Evolutionary conservation across 2,329 filamentous ascomycete genomes (phyloP).

Genomic region (Diaporthe sp.): DNA sequence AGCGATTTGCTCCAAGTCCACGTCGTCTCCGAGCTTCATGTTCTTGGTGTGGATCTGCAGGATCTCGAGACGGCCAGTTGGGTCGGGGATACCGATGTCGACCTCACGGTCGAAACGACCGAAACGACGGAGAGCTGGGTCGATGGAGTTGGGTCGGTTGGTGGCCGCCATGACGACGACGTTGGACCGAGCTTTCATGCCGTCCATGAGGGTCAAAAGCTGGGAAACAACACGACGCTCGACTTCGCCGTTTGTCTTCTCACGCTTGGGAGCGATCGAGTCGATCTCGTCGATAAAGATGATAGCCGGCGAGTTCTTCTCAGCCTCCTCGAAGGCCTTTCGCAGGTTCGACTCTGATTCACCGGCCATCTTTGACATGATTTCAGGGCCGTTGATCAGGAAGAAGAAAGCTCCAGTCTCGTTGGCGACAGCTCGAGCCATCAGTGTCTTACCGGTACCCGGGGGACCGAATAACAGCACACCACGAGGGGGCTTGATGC

Average conservation of each 20-base stretch:
- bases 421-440: slow-evolving; percentile 98
- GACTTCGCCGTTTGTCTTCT: slow-evolving; percentile 99
- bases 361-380: slow-evolving; percentile 99
- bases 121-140: slow-evolving; percentile 96
- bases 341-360: slow-evolving; percentile 98
- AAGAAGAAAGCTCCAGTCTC: slow-evolving; percentile 99
- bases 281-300: slow-evolving; percentile 99
- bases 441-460: slow-evolving; percentile 99
- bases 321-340: slow-evolving; percentile 99
- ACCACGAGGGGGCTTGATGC: slow-evolving; percentile 99
- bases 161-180: slow-evolving; percentile 99
- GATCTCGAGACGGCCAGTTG: slow-evolving; percentile 98
- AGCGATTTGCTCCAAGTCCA: slow-evolving; percentile 96
- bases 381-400: slow-evolving; percentile 98
- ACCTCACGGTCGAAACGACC: slow-evolving; percentile 99
- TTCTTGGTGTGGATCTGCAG: slow-evolving; percentile 99
- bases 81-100: slow-evolving; percentile 97
- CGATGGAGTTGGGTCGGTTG: slow-evolving; percentile 98
- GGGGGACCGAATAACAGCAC: slow-evolving; percentile 97
- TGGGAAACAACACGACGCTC: slow-evolving; percentile 99
- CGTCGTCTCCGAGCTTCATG: slow-evolving; percentile 98
- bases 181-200: slow-evolving; percentile 99
- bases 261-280: slow-evolving; percentile 98
- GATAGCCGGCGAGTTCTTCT: slow-evolving; percentile 99
- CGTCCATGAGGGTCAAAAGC: slow-evolving; percentile 96